Evolutionary conservation across 345 rosid species (phyloP).

Genomic region (Brassica rapa): DNA sequence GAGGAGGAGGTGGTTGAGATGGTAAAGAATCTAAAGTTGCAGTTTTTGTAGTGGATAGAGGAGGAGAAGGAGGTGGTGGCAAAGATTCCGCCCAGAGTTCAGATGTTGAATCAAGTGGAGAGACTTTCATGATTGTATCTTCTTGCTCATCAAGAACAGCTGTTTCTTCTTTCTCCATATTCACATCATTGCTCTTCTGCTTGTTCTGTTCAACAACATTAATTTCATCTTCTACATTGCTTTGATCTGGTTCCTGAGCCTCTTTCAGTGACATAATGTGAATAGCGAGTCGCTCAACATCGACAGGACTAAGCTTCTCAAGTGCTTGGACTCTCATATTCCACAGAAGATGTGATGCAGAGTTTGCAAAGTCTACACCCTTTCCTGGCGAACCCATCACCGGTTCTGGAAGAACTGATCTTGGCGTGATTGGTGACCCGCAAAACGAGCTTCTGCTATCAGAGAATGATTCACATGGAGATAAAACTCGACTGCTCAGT

Average conservation of each 20-base stretch:
- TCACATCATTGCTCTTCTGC: conserved; percentile 9
- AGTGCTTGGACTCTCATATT: conserved; percentile 64
- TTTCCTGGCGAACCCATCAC: conserved; percentile 34
- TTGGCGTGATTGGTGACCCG: conserved; percentile 49
- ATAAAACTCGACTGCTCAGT: conserved; percentile 30
- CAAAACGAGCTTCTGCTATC: conserved; percentile 44
- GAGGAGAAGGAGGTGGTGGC: conserved; percentile 31
- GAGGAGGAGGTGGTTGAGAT: conserved; percentile 22
- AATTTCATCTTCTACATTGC: conserved; percentile 18
- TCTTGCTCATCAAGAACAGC: conserved; percentile 23
- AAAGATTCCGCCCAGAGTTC: neutral
- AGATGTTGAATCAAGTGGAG: conserved; percentile 26
- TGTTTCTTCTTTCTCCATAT: conserved; percentile 30
- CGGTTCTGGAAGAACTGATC: conserved; percentile 45
- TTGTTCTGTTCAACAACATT: conserved; percentile 38
- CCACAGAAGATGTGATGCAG: conserved; percentile 46
- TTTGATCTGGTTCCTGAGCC: conserved; percentile 40
- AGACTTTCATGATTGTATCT: conserved; percentile 15
- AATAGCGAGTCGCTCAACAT: conserved; percentile 58
- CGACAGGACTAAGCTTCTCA: conserved; percentile 72
- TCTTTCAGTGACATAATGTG: conserved; percentile 49
- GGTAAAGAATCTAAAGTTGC: neutral
- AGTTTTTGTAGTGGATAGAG: neutral
- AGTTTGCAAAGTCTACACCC: conserved; percentile 39
- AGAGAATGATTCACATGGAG: conserved; percentile 43